Evolutionary conservation across 495 filamentous ascomycete species (phyloP).

Genomic region (Podospora comata): DNA sequence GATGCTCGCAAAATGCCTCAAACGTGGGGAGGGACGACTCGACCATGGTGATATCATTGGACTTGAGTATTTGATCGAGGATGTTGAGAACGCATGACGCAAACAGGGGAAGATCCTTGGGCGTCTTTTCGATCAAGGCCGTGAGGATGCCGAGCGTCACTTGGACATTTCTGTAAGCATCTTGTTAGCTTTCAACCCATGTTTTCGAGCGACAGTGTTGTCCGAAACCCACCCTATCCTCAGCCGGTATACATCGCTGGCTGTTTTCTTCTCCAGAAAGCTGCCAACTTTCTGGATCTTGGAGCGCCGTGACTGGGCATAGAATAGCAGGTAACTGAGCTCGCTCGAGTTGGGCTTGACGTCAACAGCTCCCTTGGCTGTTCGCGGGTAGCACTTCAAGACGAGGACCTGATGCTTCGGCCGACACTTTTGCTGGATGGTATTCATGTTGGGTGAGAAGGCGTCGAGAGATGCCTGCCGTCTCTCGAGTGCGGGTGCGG

Average conservation of each 20-base stretch:
- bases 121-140: constrained; percentile 85
- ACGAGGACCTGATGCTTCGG: constrained; percentile 93
- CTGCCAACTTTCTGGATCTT: constrained; percentile 91
- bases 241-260: constrained; percentile 76
- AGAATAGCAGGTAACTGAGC: constrained; percentile 92
- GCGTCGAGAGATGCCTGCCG: background rate
- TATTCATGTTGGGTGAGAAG: constrained; percentile 45
- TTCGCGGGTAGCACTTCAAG: constrained; percentile 88
- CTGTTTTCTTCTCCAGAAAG: constrained; percentile 87
- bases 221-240: constrained; percentile 66
- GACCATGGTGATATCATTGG: constrained; percentile 80
- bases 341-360: constrained; percentile 92
- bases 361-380: constrained; percentile 81
- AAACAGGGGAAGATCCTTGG: constrained; percentile 84
- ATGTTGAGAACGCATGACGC: constrained; percentile 75
- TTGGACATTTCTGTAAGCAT: constrained; percentile 72
- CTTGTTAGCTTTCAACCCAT: background rate
- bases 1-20: constrained; percentile 74
- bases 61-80: constrained; percentile 70
- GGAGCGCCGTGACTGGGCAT: constrained; percentile 85
- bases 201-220: background rate
- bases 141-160: constrained; percentile 86
- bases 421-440: constrained; percentile 59
- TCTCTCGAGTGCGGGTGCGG: background rate
- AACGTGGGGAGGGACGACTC: constrained; percentile 83